Conservation (phyloP, 106 monocot species). For the Phalaenopsis equestris region DNA sequence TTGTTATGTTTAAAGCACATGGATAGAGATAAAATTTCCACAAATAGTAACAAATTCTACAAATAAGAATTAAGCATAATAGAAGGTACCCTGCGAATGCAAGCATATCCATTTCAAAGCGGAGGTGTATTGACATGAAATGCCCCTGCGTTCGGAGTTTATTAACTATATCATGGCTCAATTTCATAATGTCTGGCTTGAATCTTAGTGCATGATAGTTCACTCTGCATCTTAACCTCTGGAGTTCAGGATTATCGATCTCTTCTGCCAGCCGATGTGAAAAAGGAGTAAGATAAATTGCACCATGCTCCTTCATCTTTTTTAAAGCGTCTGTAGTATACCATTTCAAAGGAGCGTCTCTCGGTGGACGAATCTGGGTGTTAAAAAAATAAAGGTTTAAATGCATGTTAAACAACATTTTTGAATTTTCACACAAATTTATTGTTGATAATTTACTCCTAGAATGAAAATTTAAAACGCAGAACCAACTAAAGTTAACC, state of each 20-base stretch:
- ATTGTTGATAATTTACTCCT: not conserved
- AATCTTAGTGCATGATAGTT: slow-evolving; percentile 95
- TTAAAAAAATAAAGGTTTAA: not conserved
- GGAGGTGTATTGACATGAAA: slow-evolving; percentile 96
- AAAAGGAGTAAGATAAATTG: slow-evolving; percentile 90
- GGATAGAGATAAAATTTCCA: not conserved
- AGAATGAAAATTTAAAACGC: not conserved
- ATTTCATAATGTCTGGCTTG: slow-evolving; percentile 87
- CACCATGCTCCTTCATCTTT: slow-evolving; percentile 82
- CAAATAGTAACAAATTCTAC: not conserved
- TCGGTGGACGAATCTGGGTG: slow-evolving; percentile 74
- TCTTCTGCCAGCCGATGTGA: slow-evolving; percentile 93
- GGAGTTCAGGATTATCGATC: slow-evolving; percentile 75
- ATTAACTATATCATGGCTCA: slow-evolving; percentile 70
- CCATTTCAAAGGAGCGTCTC: slow-evolving; percentile 91
- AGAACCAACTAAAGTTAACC: slow-evolving; percentile 23
- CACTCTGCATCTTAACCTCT: slow-evolving; percentile 89
- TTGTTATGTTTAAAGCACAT: not conserved
- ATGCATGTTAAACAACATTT: not conserved
- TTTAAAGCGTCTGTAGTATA: slow-evolving; percentile 74
- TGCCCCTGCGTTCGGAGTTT: slow-evolving; percentile 71
- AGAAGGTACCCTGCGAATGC: slow-evolving; percentile 89
- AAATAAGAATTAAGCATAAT: not conserved
- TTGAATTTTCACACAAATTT: not conserved
- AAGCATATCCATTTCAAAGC: slow-evolving; percentile 99